Percentiles rank a stretch among this genome's conserved stretches.
phyloP scores from a whole-genome alignment of 2,329 filamentous ascomycete species.

The Aspergillus sp. region DNA sequence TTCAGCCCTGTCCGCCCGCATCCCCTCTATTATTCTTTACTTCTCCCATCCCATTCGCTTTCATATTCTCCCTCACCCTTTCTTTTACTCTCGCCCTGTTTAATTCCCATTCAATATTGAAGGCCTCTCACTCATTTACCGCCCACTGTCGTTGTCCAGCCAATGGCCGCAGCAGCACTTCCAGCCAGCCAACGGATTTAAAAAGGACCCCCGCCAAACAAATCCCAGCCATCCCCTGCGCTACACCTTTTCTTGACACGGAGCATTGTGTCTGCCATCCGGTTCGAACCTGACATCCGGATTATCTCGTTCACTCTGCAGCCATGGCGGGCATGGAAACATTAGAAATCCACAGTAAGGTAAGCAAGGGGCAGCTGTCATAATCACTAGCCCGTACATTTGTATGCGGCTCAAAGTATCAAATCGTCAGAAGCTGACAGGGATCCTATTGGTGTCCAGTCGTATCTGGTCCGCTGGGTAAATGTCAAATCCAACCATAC shows the following conservation, averaged over 20 bases:
- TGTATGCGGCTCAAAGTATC: no score
- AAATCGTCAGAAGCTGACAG: conserved; percentile 12
- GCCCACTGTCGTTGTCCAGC: no score
- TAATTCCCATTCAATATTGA: conserved; percentile 4
- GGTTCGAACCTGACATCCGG: no score
- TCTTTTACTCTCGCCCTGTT: neutral
- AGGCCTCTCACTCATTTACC: no score
- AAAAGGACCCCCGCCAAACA: no score
- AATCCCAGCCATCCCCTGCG: no score
- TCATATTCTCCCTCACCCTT: conserved; percentile 3
- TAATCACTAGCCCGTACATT: neutral
- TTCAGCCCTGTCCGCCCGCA: conserved; percentile 5
- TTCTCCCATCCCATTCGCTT: conserved; percentile 1
- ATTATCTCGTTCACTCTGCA: conserved; percentile 7
- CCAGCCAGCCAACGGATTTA: no score
- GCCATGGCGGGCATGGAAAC: conserved; percentile 91
- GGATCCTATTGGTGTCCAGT: conserved; percentile 48
- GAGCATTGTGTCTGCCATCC: no score
- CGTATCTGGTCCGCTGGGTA: conserved; percentile 96
- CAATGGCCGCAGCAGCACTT: no score
- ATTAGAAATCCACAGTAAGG: conserved; percentile 95
- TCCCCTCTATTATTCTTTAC: neutral
- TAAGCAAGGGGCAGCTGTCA: conserved; percentile 56
- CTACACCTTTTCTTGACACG: neutral
- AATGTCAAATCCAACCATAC: conserved; percentile 84